Evolutionary conservation across 805 yeast species (phyloP), one percentile per base, ranked within the genome.

Genomic region (Yamadazyma olivae): DNA sequence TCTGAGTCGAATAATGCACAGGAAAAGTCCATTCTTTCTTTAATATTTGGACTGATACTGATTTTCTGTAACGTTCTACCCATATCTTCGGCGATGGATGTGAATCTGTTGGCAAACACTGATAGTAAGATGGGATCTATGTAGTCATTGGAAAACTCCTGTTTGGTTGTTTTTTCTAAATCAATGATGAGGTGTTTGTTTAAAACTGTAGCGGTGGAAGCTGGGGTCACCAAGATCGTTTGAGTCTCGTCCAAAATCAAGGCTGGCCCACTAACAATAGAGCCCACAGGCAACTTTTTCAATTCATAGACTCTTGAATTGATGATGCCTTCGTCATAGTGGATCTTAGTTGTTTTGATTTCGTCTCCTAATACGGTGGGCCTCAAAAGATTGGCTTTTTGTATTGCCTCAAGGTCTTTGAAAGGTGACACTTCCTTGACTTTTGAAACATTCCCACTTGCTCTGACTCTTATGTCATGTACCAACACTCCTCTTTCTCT

Each of bases 61-160:
- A 91, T 85, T 57, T 81, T 81, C 44, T 83, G 83, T 37, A 85
- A 63, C 8, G 88, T 81, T 27, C 74, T 75, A 19, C 93, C 93
- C 95, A 85, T 85, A 54, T 84, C 91, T 48, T 85, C 93, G 3
- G 95, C 95, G 55, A 86, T 84, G 44, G 86, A 88, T 90, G 85
- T 84, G 56, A 85, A 85, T 40, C 93, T 65, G 56, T 85, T 88
- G 20, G 85, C 82, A 59, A 85, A 85, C 19, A 85, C 82, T 0
- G 93, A 82, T 24, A 85, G 56, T 43, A 78, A 61, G 23, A 85
- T 75, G 1, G 91, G 91, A 46, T 85, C 89, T 24, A 81, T 44
- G 6, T 6, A 19, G 44, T 48, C 60, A 16, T 57, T 46, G 6
- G 43, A 27, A 15, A 27, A 5, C 14, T 21, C 17, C 6, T 36